phyloP scores from a whole-genome alignment of 495 filamentous ascomycete species.

The Aspergillus steynii region DNA sequence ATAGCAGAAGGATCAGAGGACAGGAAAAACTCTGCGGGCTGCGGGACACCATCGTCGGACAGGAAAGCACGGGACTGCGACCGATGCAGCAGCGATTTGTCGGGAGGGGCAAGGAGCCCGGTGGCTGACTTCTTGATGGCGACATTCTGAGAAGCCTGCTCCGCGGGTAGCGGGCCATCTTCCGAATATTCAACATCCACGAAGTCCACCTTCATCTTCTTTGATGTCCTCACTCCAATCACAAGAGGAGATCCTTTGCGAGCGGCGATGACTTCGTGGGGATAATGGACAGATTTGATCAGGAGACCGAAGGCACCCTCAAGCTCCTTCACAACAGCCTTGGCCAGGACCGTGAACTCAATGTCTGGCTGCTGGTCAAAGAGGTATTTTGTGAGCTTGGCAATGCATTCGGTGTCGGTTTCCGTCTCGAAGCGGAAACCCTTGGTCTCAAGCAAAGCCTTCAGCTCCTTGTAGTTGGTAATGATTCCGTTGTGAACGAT shows the following conservation, averaged over 20 bases:
- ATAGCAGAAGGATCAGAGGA: conserved; percentile 98
- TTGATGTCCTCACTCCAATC: conserved; percentile 90
- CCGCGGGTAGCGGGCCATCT: conserved; percentile 82
- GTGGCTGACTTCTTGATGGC: conserved; percentile 89
- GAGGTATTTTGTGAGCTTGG: conserved; percentile 97
- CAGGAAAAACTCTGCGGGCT: conserved; percentile 98
- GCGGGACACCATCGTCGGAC: conserved; percentile 93
- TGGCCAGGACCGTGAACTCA: conserved; percentile 92
- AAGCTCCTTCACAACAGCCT: conserved; percentile 96
- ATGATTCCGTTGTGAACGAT: conserved; percentile 99
- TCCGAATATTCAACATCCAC: conserved; percentile 97
- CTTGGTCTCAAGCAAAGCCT: conserved; percentile 87
- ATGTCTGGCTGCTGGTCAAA: conserved; percentile 94
- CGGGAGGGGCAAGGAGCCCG: conserved; percentile 80
- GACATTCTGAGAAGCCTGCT: conserved; percentile 93
- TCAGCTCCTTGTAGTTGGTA: conserved; percentile 99
- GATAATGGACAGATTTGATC: conserved; percentile 97
- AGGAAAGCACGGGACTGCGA: conserved; percentile 98
- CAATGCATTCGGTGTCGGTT: conserved; percentile 98
- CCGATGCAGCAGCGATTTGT: conserved; percentile 96
- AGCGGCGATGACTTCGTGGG: conserved; percentile 95
- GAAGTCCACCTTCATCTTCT: conserved; percentile 99
- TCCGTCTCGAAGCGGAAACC: conserved; percentile 98
- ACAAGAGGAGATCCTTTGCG: conserved; percentile 97
- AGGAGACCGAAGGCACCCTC: conserved; percentile 96